phyloP scores from a whole-genome alignment of 306 rosid genomes.

The Chamaecrista fasciculata region DNA sequence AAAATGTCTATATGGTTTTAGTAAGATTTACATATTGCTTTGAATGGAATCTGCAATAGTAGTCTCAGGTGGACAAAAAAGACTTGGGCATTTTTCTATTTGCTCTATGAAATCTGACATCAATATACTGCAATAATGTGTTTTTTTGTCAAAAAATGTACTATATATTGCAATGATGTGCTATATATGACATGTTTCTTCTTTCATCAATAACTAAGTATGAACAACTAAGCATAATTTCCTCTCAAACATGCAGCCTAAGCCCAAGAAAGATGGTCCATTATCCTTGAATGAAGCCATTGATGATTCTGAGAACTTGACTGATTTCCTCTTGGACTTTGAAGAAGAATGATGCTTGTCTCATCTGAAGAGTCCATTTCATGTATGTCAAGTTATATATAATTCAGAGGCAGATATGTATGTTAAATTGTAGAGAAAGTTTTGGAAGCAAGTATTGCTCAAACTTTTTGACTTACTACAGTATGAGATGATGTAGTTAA shows the following conservation, averaged over 20 bases:
- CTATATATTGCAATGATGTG: conserved; percentile 9
- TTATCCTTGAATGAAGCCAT: conserved; percentile 71
- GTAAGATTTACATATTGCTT: background rate
- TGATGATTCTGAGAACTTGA: conserved; percentile 79
- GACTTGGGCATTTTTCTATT: background rate
- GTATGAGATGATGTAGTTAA: background rate
- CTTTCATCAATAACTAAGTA: conserved; percentile 2
- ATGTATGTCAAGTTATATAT: background rate
- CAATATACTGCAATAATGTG: conserved; percentile 6
- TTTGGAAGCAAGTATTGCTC: conserved; percentile 7
- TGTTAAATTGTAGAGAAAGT: conserved; percentile 11
- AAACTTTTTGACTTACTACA: background rate
- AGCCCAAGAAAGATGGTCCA: conserved; percentile 65
- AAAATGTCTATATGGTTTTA: background rate
- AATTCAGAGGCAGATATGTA: background rate
- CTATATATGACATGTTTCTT: conserved; percentile 14
- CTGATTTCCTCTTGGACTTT: conserved; percentile 91
- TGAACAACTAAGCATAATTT: background rate
- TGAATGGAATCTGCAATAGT: background rate
- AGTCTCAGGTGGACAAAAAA: conserved; percentile 22
- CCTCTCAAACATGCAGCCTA: conserved; percentile 48
- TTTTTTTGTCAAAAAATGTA: too few species aligned
- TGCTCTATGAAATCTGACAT: background rate
- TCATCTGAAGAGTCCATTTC: conserved; percentile 22
- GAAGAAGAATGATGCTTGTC: conserved; percentile 54